Evolutionary conservation across 345 rosid species (phyloP).

Genomic region (Acer yangbiense): DNA sequence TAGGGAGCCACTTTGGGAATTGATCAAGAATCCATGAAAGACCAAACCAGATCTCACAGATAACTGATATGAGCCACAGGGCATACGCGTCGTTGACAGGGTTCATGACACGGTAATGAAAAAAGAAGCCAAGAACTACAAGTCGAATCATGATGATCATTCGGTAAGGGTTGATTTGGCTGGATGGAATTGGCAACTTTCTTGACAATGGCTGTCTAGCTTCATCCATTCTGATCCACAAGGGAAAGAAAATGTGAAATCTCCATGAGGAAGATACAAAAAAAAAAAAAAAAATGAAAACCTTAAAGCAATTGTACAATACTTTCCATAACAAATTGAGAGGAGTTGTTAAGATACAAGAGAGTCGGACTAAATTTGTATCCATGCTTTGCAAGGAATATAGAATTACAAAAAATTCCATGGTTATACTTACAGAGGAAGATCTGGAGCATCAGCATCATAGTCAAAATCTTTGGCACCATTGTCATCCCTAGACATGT

Average conservation of each 20-base stretch:
- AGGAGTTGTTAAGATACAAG: too few relatives aligned
- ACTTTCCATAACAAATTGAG: too few relatives aligned
- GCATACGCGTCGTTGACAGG: slow-evolving; percentile 56
- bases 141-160: slow-evolving; percentile 56
- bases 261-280: background rate
- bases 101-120: slow-evolving; percentile 51
- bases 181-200: slow-evolving; percentile 45
- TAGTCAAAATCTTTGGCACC: slow-evolving; percentile 37
- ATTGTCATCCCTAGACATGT: slow-evolving; percentile 27
- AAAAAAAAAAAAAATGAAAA: background rate
- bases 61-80: slow-evolving; percentile 61
- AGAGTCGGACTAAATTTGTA: background rate
- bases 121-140: slow-evolving; percentile 52
- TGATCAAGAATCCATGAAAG: slow-evolving; percentile 66
- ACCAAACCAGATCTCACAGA: slow-evolving; percentile 63
- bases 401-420: too few relatives aligned
- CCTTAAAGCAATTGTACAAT: background rate
- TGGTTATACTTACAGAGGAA: slow-evolving; percentile 43
- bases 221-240: slow-evolving; percentile 50
- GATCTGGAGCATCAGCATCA: slow-evolving; percentile 41
- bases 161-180: slow-evolving; percentile 61
- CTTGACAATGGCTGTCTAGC: slow-evolving; percentile 60
- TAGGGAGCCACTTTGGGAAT: slow-evolving; percentile 64
- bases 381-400: too few relatives aligned
- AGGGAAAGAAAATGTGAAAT: background rate